A percentile compares a stretch with the other conserved stretches of the same genome.
These are phyloP conservation scores for Neoascochyta sp. DNA, from an alignment of 2,329 filamentous ascomycete genomes.

Conservation along the genomic window DNA sequence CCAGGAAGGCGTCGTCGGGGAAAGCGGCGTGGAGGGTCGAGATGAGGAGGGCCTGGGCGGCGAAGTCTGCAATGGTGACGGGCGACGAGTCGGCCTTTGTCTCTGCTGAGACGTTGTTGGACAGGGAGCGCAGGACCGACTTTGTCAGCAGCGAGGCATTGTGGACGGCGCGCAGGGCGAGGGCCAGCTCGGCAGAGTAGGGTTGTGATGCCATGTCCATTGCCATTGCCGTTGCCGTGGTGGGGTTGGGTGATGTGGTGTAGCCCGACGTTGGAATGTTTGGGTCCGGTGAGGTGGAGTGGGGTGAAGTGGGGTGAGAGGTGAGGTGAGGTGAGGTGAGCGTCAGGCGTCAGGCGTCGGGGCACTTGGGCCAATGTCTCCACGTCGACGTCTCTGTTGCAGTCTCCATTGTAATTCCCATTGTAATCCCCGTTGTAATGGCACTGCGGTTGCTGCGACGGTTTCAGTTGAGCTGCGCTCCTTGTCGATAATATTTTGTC, in stretches of 20 bases:
- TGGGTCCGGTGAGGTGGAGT: too few relatives aligned
- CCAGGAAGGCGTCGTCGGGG: constrained; percentile 56
- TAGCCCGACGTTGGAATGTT: constrained; percentile 5
- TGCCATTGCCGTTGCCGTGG: constrained; percentile 3
- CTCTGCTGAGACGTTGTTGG: constrained; percentile 47
- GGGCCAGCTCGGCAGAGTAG: constrained; percentile 28
- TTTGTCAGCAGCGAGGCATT: constrained; percentile 58
- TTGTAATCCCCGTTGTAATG: too few relatives aligned
- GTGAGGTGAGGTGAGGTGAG: constrained; percentile 5
- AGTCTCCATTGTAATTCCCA: too few relatives aligned
- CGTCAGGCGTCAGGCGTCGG: constrained; percentile 10
- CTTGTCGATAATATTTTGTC: too few relatives aligned
- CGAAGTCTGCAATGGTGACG: constrained; percentile 63
- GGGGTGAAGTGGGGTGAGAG: constrained; percentile 5
- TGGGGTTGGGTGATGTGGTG: constrained; percentile 5
- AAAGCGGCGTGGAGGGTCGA: constrained; percentile 53
- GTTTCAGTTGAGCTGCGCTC: too few relatives aligned
- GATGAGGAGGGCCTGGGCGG: constrained; percentile 60
- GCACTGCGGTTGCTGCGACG: too few relatives aligned
- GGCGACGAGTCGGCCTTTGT: constrained; percentile 58
- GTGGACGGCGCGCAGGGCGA: constrained; percentile 47
- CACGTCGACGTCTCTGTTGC: too few relatives aligned
- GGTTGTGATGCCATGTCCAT: constrained; percentile 6
- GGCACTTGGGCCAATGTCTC: too few relatives aligned
- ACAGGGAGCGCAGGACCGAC: constrained; percentile 47